Evolutionary conservation across 441 rosid species (phyloP).

Genomic region (Erysimum cheiri): DNA sequence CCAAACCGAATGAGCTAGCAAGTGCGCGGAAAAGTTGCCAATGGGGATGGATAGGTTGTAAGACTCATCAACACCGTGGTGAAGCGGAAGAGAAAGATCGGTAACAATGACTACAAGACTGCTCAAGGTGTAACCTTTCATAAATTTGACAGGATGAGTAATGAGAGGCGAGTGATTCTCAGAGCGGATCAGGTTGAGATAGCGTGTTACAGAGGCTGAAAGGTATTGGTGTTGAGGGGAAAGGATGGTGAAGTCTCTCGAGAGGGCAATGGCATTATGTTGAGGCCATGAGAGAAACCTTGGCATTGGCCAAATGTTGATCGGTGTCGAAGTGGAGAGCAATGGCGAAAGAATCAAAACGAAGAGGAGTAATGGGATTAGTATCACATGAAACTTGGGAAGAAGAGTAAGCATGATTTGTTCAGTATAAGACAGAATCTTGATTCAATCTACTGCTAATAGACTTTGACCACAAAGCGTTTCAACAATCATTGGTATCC

Average conservation of each 20-base stretch:
- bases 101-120: slow-evolving; percentile 52
- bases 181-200: slow-evolving; percentile 48
- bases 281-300: slow-evolving; percentile 61
- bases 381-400: slow-evolving; percentile 17
- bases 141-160: slow-evolving; percentile 46
- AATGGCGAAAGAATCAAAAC: slow-evolving; percentile 15
- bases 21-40: slow-evolving; percentile 40
- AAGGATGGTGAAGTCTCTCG: slow-evolving; percentile 58
- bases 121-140: slow-evolving; percentile 46
- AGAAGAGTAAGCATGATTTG: slow-evolving; percentile 27
- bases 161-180: slow-evolving; percentile 64
- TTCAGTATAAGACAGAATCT: neutral
- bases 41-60: slow-evolving; percentile 62
- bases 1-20: slow-evolving; percentile 70
- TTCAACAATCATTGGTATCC: neutral
- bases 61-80: slow-evolving; percentile 75
- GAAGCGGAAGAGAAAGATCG: slow-evolving; percentile 59
- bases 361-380: slow-evolving; percentile 21
- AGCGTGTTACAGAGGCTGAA: slow-evolving; percentile 58
- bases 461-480: neutral
- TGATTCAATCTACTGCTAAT: slow-evolving; percentile 15
- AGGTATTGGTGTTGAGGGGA: slow-evolving; percentile 58
- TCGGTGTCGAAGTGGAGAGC: slow-evolving; percentile 28
- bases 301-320: slow-evolving; percentile 80
- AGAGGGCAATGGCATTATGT: slow-evolving; percentile 54